Evolutionary conservation across 2,329 filamentous ascomycete genomes (phyloP).

Genomic region (Piedraia hortae): DNA sequence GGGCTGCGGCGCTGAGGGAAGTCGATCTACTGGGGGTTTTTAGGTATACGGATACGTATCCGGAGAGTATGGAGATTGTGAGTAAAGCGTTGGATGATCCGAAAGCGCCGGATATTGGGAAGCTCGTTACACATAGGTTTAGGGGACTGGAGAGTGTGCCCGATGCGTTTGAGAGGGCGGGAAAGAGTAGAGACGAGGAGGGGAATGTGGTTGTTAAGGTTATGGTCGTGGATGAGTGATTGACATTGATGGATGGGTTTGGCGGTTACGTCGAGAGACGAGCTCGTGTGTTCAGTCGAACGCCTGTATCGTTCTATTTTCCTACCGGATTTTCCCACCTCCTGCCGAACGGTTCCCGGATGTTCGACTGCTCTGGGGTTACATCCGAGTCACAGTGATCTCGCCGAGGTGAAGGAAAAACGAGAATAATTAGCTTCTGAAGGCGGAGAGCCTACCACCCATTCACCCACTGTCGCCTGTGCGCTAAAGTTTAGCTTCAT

Average conservation of each 20-base stretch:
- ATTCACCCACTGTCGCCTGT: too few species aligned
- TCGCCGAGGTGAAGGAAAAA: too few species aligned
- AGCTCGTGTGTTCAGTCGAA: too few species aligned
- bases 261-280: too few species aligned
- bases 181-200: conserved; percentile 36
- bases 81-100: conserved; percentile 16
- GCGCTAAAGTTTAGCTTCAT: too few species aligned
- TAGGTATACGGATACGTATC: conserved; percentile 50
- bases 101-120: conserved; percentile 33
- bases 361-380: too few species aligned
- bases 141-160: conserved; percentile 33
- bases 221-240: too few species aligned
- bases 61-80: conserved; percentile 36
- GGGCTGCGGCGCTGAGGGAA: conserved; percentile 43
- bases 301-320: conserved; percentile 1
- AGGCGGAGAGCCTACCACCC: too few species aligned
- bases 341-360: too few species aligned
- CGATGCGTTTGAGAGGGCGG: conserved; percentile 41
- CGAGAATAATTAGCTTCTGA: too few species aligned
- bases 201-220: conserved; percentile 48
- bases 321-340: not conserved
- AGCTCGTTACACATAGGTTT: conserved; percentile 48
- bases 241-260: too few species aligned
- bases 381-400: too few species aligned
- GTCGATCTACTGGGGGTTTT: conserved; percentile 57